Evolutionary conservation across 352 stramenopile species (phyloP), one percentile per base, ranked within the genome.

Genomic region (Phytophthora sansomeana): DNA sequence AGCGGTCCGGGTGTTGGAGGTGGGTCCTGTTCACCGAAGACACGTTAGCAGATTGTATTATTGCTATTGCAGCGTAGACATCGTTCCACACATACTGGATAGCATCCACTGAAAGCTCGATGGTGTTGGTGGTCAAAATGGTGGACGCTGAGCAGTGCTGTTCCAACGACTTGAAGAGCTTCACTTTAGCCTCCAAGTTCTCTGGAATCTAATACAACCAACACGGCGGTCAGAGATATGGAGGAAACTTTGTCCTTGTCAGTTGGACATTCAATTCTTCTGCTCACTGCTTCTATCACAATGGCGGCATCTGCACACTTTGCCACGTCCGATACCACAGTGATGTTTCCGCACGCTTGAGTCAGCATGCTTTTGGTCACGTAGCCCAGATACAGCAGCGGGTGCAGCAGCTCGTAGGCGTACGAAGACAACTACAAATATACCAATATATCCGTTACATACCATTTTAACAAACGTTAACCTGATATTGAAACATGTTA

Each of bases 351-450:
- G 59, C 80, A 88, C 0, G 80, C 82, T 24, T 81, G 72, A 10
- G 79, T 89, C 49, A 90, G 61, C 80, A 93, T 90, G 60, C 74
- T 82, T 73, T 91, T 88, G 65, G 82, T 89, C 26, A 91, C 82
- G 75, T 91, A 93, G 26, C 84, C 84, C 17, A 93, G 73, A 54
- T 89, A 81, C 56, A 89, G 67, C 67, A 93, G 69, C 54, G 84
- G 84, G 39, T 87, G 85, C 43, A 93, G 69, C 56, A 88, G 65
- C 52, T 90, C 82, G 44, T 85, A 89, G 47, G 78, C 78, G 49
- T 80, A 87, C 13, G 80, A 72, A 28, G 79, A 79, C 6, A 90
- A 58, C 81, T 90, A 50, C 26, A 59, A n/a, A n/a, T n/a, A n/a
- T n/a, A n/a, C n/a, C n/a, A n/a, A 46, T 32, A 62, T 26, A 26